phyloP scores from a whole-genome alignment of 805 yeast species.

The Candida pini region DNA sequence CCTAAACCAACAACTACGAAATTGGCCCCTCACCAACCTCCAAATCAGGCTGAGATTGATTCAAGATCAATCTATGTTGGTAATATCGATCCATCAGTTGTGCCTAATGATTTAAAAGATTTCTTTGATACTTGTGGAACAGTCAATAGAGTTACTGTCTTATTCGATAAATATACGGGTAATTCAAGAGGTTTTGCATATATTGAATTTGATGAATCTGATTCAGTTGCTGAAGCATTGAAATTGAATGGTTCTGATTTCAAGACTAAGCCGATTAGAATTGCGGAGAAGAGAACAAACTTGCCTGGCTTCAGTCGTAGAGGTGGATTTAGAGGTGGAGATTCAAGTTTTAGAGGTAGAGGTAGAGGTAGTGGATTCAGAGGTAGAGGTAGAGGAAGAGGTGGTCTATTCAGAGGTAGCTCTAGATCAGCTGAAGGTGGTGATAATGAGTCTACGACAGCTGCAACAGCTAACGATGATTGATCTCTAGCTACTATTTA shows the following conservation, averaged over 20 bases:
- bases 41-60: slow-evolving; percentile 52
- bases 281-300: slow-evolving; percentile 72
- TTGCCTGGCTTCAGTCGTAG: slow-evolving; percentile 45
- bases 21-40: slow-evolving; percentile 29
- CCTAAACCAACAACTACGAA: too few species aligned
- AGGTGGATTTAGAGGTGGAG: slow-evolving; percentile 39
- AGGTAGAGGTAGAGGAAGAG: slow-evolving; percentile 11
- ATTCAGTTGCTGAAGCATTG: slow-evolving; percentile 59
- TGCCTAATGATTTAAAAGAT: slow-evolving; percentile 72
- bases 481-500: too few species aligned
- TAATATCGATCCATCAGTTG: slow-evolving; percentile 71
- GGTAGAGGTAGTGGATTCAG: slow-evolving; percentile 3
- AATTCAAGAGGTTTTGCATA: slow-evolving; percentile 85
- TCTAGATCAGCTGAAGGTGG: slow-evolving; percentile 5
- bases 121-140: slow-evolving; percentile 65
- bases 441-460: background rate
- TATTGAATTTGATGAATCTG: slow-evolving; percentile 66
- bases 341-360: slow-evolving; percentile 7
- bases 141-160: slow-evolving; percentile 74
- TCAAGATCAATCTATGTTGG: slow-evolving; percentile 76
- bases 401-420: slow-evolving; percentile 7
- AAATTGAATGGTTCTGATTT: slow-evolving; percentile 58
- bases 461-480: background rate
- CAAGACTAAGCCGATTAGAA: slow-evolving; percentile 63
- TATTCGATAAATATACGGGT: slow-evolving; percentile 65